Conservation (phyloP, 2,329 filamentous ascomycete species). For the Lasiodiplodia citricola region DNA sequence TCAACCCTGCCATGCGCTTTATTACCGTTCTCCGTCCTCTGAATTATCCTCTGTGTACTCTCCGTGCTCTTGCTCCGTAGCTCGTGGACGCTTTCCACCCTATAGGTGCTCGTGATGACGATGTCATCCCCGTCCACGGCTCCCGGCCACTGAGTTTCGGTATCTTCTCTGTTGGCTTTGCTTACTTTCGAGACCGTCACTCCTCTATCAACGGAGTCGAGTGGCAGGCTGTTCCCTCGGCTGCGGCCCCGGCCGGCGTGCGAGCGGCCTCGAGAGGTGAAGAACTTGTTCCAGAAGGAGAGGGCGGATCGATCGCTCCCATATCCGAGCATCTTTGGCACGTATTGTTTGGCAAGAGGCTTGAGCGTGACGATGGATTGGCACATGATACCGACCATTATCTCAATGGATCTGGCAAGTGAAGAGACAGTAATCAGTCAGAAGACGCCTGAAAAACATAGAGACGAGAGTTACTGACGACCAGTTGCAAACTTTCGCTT, state of each 20-base stretch:
- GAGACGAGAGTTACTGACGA: background rate
- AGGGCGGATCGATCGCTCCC: background rate
- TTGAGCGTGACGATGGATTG: slow-evolving; percentile 85
- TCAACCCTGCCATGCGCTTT: background rate
- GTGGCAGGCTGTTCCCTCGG: background rate
- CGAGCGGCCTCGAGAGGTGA: background rate
- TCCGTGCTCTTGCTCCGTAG: background rate
- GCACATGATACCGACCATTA: slow-evolving; percentile 82
- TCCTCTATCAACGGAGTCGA: background rate
- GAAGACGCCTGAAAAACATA: background rate
- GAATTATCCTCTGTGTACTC: background rate
- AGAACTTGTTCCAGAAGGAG: slow-evolving; percentile 1
- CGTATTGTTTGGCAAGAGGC: slow-evolving; percentile 69
- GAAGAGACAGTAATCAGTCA: background rate
- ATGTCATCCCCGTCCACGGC: background rate
- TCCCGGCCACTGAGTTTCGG: background rate
- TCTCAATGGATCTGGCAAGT: slow-evolving; percentile 62
- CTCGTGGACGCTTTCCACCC: background rate
- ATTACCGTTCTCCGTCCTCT: background rate
- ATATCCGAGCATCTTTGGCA: slow-evolving; percentile 55
- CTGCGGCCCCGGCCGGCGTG: background rate
- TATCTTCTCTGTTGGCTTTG: background rate
- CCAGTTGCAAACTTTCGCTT: slow-evolving; percentile 2
- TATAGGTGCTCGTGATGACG: background rate
- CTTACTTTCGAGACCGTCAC: background rate